phyloP scores from a whole-genome alignment of 768 basidiomycete genomes.

The Lyophyllum semitale region DNA sequence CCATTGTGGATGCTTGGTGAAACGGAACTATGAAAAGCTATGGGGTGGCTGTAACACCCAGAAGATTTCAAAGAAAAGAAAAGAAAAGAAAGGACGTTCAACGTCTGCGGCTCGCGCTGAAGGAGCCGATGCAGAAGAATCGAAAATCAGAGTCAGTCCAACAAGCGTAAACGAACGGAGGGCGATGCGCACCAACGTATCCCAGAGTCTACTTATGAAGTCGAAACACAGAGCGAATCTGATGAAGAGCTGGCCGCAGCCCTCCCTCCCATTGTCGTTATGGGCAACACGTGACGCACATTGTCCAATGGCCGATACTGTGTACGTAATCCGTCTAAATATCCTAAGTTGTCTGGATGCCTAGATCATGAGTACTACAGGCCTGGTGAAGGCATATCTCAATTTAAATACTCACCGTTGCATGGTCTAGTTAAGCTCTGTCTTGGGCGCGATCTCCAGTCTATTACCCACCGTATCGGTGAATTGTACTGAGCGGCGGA shows the following conservation, averaged over 20 bases:
- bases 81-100: constrained; percentile 61
- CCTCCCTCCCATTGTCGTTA: constrained; percentile 5
- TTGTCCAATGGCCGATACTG: not conserved
- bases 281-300: constrained; percentile 13
- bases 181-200: constrained; percentile 16
- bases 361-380: not conserved
- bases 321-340: too few relatives aligned
- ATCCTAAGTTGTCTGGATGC: too few relatives aligned
- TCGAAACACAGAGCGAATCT: constrained; percentile 3
- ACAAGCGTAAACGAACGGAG: constrained; percentile 23
- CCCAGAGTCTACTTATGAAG: constrained; percentile 5
- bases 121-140: constrained; percentile 35
- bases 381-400: too few relatives aligned
- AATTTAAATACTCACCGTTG: too few relatives aligned
- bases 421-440: too few relatives aligned
- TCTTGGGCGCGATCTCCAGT: not conserved
- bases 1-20: constrained; percentile 44
- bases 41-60: constrained; percentile 43
- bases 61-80: constrained; percentile 26
- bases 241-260: not conserved
- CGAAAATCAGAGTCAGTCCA: constrained; percentile 26
- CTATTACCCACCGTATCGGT: not conserved
- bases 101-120: constrained; percentile 63
- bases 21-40: not conserved
- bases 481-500: too few relatives aligned